Percentiles rank a stretch among this genome's conserved stretches.
Conservation (phyloP, 306 rosid species). For the Herpetospermum pedunculosum region DNA sequence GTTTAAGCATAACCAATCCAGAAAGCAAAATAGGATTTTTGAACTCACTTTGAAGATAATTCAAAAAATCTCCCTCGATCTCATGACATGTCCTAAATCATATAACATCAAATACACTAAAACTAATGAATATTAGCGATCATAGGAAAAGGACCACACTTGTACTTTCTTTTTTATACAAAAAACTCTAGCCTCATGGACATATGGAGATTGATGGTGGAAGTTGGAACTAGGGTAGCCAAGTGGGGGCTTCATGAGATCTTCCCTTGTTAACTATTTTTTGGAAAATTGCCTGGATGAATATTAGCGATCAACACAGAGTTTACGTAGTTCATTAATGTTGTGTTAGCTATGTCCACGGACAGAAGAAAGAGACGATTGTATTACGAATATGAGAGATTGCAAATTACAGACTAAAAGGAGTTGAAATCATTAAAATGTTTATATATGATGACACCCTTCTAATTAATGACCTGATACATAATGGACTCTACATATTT, state of each 20-base stretch:
- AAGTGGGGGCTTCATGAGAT: conserved; percentile 23
- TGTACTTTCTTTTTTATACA: conserved; percentile 1
- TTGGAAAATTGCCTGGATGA: conserved; percentile 25
- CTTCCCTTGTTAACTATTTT: conserved; percentile 11
- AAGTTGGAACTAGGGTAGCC: conserved; percentile 36
- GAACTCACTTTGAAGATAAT: conserved; percentile 30
- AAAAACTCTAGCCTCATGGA: conserved; percentile 28
- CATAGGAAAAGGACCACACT: conserved; percentile 30
- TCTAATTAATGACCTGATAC: too few species aligned
- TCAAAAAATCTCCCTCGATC: conserved; percentile 47
- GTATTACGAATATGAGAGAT: too few species aligned
- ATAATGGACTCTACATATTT: too few species aligned
- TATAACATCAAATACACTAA: conserved; percentile 28
- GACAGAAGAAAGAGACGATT: too few species aligned
- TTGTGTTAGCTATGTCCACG: too few species aligned
- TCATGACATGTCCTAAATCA: conserved; percentile 38
- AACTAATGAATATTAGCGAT: conserved; percentile 21
- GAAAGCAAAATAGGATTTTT: conserved; percentile 32
- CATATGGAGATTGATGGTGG: conserved; percentile 30
- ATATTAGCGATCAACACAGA: too few species aligned
- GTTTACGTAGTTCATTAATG: too few species aligned
- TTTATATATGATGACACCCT: too few species aligned
- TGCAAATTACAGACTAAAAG: too few species aligned
- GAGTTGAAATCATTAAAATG: too few species aligned
- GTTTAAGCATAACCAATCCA: conserved; percentile 31